A percentile compares a stretch with the other conserved stretches of the same genome.
These are phyloP conservation scores for Citrullus amarus DNA, from an alignment of 306 rosid species.

Conservation along the genomic window DNA sequence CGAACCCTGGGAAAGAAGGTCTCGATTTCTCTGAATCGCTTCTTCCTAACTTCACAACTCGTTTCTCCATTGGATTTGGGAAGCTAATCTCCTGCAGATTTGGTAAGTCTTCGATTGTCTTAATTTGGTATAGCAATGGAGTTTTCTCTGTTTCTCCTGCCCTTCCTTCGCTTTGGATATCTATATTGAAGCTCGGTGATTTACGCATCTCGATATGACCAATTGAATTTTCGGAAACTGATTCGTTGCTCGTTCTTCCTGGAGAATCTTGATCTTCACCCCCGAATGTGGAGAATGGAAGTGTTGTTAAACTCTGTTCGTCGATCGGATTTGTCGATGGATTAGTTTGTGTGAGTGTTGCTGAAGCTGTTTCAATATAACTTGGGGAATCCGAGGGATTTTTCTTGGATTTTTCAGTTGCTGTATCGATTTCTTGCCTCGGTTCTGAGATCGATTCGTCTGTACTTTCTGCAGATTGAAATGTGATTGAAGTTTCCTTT, in stretches of 20 bases:
- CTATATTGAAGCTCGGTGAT: conserved; percentile 73
- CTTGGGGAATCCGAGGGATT: conserved; percentile 9
- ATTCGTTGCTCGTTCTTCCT: conserved; percentile 58
- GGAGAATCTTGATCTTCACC: conserved; percentile 22
- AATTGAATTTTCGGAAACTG: conserved; percentile 38
- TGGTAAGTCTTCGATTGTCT: conserved; percentile 12
- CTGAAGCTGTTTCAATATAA: conserved; percentile 15
- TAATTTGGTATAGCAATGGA: conserved; percentile 39
- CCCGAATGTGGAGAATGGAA: not conserved
- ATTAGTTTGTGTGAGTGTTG: conserved; percentile 15
- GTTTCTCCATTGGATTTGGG: conserved; percentile 30
- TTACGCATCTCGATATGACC: conserved; percentile 37
- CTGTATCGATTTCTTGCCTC: conserved; percentile 19
- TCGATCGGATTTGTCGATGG: conserved; percentile 14
- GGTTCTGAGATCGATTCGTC: conserved; percentile 15
- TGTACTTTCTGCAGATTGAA: conserved; percentile 7
- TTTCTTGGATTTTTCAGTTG: conserved; percentile 14
- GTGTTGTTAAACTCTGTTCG: conserved; percentile 4
- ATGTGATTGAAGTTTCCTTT: not conserved
- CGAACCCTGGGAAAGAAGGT: conserved; percentile 34
- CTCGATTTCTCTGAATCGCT: conserved; percentile 44
- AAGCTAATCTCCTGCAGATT: not conserved
- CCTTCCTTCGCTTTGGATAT: conserved; percentile 36
- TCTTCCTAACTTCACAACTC: conserved; percentile 46
- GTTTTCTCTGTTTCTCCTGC: conserved; percentile 43